Conservation (phyloP, 2,329 filamentous ascomycete genomes). For the Ceratocystis cubensis region DNA sequence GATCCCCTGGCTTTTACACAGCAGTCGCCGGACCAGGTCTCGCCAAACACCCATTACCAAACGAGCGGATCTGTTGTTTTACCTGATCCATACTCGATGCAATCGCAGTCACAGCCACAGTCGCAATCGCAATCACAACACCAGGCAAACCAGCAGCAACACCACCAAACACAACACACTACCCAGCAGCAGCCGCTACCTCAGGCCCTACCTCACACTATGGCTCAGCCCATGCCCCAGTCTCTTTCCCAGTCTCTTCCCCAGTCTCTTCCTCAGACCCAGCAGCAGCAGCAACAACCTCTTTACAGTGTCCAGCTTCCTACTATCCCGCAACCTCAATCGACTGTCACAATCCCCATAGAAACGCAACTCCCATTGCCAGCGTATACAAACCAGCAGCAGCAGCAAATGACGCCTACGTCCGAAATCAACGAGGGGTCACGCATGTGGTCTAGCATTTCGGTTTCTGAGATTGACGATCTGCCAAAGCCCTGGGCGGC, state of each 20-base stretch:
- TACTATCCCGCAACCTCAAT: conserved; percentile 2
- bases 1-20: background rate
- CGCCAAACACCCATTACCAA: conserved; percentile 11
- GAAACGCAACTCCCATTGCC: conserved; percentile 9
- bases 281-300: background rate
- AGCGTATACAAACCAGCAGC: background rate
- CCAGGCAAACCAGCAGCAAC: background rate
- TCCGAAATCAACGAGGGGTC: background rate
- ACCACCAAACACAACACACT: conserved; percentile 4
- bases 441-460: conserved; percentile 3
- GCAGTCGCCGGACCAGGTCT: background rate
- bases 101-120: background rate
- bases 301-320: conserved; percentile 11
- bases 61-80: conserved; percentile 1
- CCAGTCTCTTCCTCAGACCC: no score
- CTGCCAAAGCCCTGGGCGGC: background rate
- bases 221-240: background rate
- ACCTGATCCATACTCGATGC: conserved; percentile 10
- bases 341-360: background rate
- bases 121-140: background rate
- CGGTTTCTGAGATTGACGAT: conserved; percentile 2
- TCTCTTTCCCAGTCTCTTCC: no score
- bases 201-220: background rate
- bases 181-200: conserved; percentile 8
- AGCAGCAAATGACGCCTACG: background rate